Evolutionary conservation across 1,284 basidiomycete species (phyloP).

Genomic region (Cryptococcus depauperatus): DNA sequence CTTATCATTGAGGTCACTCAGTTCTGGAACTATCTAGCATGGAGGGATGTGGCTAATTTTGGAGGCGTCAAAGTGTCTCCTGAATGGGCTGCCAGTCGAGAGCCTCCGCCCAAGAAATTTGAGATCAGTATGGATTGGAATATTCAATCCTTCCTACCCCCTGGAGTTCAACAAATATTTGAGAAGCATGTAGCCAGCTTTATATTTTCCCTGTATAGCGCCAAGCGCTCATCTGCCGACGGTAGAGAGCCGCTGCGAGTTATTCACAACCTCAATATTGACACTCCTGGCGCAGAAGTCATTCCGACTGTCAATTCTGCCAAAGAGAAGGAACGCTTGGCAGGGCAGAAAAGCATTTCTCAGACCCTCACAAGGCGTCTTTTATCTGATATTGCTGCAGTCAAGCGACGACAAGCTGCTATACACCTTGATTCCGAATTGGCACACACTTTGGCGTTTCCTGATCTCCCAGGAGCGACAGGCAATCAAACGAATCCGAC

Average conservation of each 20-base stretch:
- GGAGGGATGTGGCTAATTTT: constrained; percentile 93
- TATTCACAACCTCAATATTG: constrained; percentile 55
- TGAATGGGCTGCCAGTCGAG: constrained; percentile 40
- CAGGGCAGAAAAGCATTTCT: constrained; percentile 64
- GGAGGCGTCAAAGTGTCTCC: constrained; percentile 76
- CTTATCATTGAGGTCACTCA: constrained; percentile 77
- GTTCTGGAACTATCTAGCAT: constrained; percentile 90
- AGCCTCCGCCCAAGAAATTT: constrained; percentile 26
- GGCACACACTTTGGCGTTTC: constrained; percentile 63
- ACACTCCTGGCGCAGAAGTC: constrained; percentile 25
- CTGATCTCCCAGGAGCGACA: constrained; percentile 77
- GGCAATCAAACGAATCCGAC: constrained; percentile 63
- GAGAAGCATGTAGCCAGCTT: constrained; percentile 67
- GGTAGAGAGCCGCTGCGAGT: constrained; percentile 64
- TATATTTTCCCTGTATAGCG: constrained; percentile 72
- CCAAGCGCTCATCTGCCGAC: constrained; percentile 57
- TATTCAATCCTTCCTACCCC: constrained; percentile 82
- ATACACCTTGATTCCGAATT: constrained; percentile 53
- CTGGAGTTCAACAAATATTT: constrained; percentile 73
- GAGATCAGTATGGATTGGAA: constrained; percentile 90
- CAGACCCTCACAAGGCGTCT: constrained; percentile 75
- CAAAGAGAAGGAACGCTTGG: constrained; percentile 63
- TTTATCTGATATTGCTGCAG: constrained; percentile 60
- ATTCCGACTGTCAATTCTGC: constrained; percentile 54
- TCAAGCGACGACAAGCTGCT: constrained; percentile 59